phyloP scores from a whole-genome alignment of 495 filamentous ascomycete genomes.

The Penicillium odoratum region DNA sequence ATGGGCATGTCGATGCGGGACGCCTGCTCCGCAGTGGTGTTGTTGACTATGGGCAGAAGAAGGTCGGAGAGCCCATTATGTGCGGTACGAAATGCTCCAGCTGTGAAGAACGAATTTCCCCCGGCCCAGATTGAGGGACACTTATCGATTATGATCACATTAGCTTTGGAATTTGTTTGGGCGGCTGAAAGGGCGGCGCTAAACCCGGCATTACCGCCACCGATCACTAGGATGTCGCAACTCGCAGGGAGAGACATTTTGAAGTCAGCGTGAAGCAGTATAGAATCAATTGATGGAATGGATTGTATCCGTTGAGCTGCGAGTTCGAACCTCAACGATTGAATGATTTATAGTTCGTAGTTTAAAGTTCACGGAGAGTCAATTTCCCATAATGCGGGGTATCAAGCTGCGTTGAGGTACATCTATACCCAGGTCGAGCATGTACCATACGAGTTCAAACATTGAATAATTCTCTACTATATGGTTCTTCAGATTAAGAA shows the following conservation, averaged over 20 bases:
- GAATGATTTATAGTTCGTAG: no score
- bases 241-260: slow-evolving; percentile 21
- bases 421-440: no score
- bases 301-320: neutral
- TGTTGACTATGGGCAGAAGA: slow-evolving; percentile 47
- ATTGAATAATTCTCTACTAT: neutral
- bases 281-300: neutral
- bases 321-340: neutral
- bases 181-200: slow-evolving; percentile 52
- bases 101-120: slow-evolving; percentile 57
- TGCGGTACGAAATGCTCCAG: slow-evolving; percentile 51
- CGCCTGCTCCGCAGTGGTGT: slow-evolving; percentile 16
- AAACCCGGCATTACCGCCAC: slow-evolving; percentile 61
- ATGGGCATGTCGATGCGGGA: slow-evolving; percentile 14
- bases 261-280: neutral
- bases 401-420: slow-evolving; percentile 5
- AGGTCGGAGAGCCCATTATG: slow-evolving; percentile 48
- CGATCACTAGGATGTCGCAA: slow-evolving; percentile 55
- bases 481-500: no score
- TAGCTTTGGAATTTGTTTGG: slow-evolving; percentile 31
- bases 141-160: slow-evolving; percentile 53
- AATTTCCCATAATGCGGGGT: slow-evolving; percentile 8
- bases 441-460: neutral
- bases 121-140: slow-evolving; percentile 45
- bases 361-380: slow-evolving; percentile 9